Evolutionary conservation across 495 filamentous ascomycete species (phyloP).

Genomic region (Terfezia claveryi): DNA sequence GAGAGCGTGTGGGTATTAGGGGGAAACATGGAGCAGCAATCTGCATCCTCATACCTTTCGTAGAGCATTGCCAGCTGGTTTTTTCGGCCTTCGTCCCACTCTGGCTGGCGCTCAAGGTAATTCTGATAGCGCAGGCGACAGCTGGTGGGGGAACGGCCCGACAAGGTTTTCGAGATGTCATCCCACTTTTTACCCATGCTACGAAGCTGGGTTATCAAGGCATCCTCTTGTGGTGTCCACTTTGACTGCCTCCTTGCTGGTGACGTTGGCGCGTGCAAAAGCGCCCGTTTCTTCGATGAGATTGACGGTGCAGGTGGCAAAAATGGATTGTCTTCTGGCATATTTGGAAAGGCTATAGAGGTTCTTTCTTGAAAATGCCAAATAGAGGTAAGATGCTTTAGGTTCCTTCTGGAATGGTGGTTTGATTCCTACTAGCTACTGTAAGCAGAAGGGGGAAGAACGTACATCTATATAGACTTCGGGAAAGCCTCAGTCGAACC

Average conservation of each 20-base stretch:
- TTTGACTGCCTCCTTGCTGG: conserved; percentile 90
- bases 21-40: not conserved
- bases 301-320: too few species aligned
- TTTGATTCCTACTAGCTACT: too few species aligned
- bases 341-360: too few species aligned
- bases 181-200: conserved; percentile 94
- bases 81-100: conserved; percentile 95
- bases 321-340: too few species aligned
- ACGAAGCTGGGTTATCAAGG: conserved; percentile 68
- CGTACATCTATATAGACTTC: too few species aligned
- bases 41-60: conserved; percentile 47
- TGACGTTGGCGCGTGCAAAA: conserved; percentile 40
- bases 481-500: too few species aligned
- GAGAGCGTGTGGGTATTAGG: not conserved
- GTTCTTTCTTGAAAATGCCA: too few species aligned
- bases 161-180: conserved; percentile 75
- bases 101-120: conserved; percentile 69
- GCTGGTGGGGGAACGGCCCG: conserved; percentile 76
- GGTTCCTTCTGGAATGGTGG: too few species aligned
- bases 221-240: conserved; percentile 83
- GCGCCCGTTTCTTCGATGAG: conserved; percentile 4
- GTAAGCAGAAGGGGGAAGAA: too few species aligned
- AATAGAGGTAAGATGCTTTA: too few species aligned
- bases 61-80: conserved; percentile 88
- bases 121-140: conserved; percentile 95